phyloP scores from a whole-genome alignment of 352 stramenopile genomes.

The Phytophthora idaei region DNA sequence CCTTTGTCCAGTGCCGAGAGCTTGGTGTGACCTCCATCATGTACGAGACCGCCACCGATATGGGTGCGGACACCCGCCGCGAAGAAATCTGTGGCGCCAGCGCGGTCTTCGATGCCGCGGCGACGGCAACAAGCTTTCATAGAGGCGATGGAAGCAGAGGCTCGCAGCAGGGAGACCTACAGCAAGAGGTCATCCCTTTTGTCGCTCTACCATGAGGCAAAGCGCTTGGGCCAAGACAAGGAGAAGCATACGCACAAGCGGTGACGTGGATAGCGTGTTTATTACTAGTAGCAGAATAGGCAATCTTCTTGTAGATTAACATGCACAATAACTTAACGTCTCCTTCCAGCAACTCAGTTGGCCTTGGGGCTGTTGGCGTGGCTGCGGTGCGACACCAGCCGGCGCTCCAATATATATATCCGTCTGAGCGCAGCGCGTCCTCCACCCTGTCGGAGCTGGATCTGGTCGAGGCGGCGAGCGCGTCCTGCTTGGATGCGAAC shows the following conservation, averaged over 20 bases:
- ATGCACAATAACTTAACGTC: conserved; percentile 43
- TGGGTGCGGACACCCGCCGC: background rate
- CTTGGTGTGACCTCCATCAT: conserved; percentile 29
- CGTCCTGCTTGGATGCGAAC: conserved; percentile 35
- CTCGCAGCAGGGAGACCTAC: conserved; percentile 3
- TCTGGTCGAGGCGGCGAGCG: conserved; percentile 37
- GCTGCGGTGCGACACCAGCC: conserved; percentile 40
- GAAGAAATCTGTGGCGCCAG: background rate
- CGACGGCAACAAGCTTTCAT: conserved; percentile 56
- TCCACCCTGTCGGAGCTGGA: conserved; percentile 50
- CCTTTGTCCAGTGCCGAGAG: conserved; percentile 42
- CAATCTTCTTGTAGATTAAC: conserved; percentile 28
- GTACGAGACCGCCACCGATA: conserved; percentile 14
- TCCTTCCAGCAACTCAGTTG: conserved; percentile 13
- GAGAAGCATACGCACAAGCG: conserved; percentile 15
- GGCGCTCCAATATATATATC: conserved; percentile 77
- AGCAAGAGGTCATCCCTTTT: no score
- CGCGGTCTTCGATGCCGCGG: conserved; percentile 31
- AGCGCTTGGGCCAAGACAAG: conserved; percentile 23
- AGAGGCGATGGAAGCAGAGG: conserved; percentile 58
- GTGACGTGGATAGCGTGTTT: conserved; percentile 18
- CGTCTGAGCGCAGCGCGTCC: conserved; percentile 62
- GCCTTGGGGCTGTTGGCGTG: conserved; percentile 30
- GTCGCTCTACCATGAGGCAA: conserved; percentile 37
- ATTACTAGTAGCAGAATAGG: conserved; percentile 23